Base-by-base conservation (phyloP, 2,329 filamentous ascomycete species). In the Monilinia laxa region DNA sequence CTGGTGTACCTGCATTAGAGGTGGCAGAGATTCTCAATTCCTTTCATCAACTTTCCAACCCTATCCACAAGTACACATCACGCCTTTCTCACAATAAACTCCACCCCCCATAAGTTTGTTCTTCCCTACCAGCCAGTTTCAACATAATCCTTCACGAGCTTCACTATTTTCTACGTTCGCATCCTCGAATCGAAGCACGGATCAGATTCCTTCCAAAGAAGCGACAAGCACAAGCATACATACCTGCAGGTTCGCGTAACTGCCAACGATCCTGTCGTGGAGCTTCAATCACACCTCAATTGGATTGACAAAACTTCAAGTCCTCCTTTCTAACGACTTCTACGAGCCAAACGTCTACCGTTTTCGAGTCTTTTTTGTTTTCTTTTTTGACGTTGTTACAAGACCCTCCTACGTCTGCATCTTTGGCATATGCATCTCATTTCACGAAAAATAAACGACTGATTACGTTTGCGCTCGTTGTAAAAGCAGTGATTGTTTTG, bases 341-440 rank as follows among this genome's bases (percentile, higher is more conserved):
- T 75, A 80, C 78, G 79, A 80, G 73, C 74, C 75, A 77, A 75
- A 80, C 77, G 78, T 78, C 75, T 71, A 73, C 65, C 72, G 5
- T 69, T 75, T 70, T 70, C 69, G 68, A 75, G 68, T 71, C 69
- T 70, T 68, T 72, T 60, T 51, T 47, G 9, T n/a, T n/a, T 67
- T 71, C 68, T 70, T 68, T 73, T 70, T 67, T 71, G 68, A 68
- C 68, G 66, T 70, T 74, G n/a, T 72, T 71, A 74, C 71, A 70
- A 73, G 69, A 67, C 71, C 70, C 62, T 73, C 71, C 42, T 70
- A 70, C 56, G 62, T 54, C 56, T 28, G 56, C 56, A 54, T 47
- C 56, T 66, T 66, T 70, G 69, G 69, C 69, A 62, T 70, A 70
- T 74, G 72, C 73, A 73, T 73, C 67, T 63, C 68, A 68, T 66